Base-by-base conservation (phyloP, 306 rosid genomes). In the Quercus wislizeni region DNA sequence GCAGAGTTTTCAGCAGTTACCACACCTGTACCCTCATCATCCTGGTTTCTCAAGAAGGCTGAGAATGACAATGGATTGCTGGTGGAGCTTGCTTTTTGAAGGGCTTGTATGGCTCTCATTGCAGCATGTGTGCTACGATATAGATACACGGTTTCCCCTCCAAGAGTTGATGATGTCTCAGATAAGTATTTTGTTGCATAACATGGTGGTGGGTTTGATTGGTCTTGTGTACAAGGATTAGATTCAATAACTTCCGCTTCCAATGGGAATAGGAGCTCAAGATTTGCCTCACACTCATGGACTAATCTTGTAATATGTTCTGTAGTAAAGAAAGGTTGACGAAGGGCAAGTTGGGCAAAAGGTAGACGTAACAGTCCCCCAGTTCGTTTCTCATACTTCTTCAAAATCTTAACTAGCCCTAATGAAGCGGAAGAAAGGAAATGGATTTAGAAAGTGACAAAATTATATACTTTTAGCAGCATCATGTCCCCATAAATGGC, bases 351-450 rank as follows among this genome's bases (percentile, higher is more conserved):
- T 74, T 93, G 99, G 1, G 93, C 90, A 83, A 91, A 95, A 69
- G 98, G 94, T 51, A 95, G 56, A 15, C 89, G 90, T 88, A 95
- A 76, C 79, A 93, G 74, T 20, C 88, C 92, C 17, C 98, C 99
- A 4, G 99, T 93, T 85, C 97, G 89, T 85, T 93, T 95, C 73
- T 95, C 99, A 51, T 91, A 93, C 89, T 95, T 95, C 89, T 95
- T 95, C 84, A 93, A 83, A 83, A 95, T 95, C 79, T 95, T 95
- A 59, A 91, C 86, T 6, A 95, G 83, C 67, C 99, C 99, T 95
- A 83, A 75, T 23, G 83, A 85, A 87, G 78, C 81, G 67, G 57
- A 35, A 82, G 85, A 73, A 62, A 20, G 80, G 71, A 52, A 80
- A 62, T 21, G 78, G 19, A 35, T 74, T 83, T 55, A 79, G 74